Evolutionary conservation across 148 eudicot species (phyloP), one percentile per base, ranked within the genome.

Genomic region (Heliosperma pusillum): DNA sequence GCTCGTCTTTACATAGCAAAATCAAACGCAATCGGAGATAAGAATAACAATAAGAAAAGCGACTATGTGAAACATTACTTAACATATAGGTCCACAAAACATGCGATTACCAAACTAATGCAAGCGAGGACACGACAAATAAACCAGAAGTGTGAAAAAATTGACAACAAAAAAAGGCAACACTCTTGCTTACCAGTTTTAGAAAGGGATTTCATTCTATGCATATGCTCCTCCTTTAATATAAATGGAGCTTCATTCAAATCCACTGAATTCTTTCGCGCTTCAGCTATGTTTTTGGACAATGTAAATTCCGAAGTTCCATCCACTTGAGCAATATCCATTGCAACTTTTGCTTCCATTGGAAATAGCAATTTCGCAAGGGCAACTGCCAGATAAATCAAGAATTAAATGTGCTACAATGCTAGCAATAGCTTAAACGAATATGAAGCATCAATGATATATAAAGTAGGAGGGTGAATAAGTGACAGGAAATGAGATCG

Each of bases 251-350:
- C 87, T 71, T 93, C 98, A 78, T 93, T 93, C 81, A 91, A 86
- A 82, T 91, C 98, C 78, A 93, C 87, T 19, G 88, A 80, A 64
- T 79, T 87, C 67, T 86, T 85, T 75, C 58, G 88, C 21, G 88
- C 86, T 74, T 75, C 84, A 75, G 80, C 85, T 73, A 84, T 73
- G 47, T 84, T 86, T 67, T 82, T 85, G 5, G 87, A 79, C 66
- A 88, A 68, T 4, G 83, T 80, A 50, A 89, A 87, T 68, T 91
- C 97, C 15, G 88, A 86, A 63, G 98, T 93, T 13, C 90, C 97
- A 78, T 91, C 94, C 52, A 93, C 98, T 75, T 89, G 92, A 84
- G 98, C 98, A 81, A 91, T 93, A 72, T 93, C 98, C 98, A 93
- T 93, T 21, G 91, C 97, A 55, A 93, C 94, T 81, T 88, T 91